Evolutionary conservation across 129 eudicot genomes (phyloP), one percentile per base, ranked within the genome.

Genomic region (Chrysanthemum makinoi): DNA sequence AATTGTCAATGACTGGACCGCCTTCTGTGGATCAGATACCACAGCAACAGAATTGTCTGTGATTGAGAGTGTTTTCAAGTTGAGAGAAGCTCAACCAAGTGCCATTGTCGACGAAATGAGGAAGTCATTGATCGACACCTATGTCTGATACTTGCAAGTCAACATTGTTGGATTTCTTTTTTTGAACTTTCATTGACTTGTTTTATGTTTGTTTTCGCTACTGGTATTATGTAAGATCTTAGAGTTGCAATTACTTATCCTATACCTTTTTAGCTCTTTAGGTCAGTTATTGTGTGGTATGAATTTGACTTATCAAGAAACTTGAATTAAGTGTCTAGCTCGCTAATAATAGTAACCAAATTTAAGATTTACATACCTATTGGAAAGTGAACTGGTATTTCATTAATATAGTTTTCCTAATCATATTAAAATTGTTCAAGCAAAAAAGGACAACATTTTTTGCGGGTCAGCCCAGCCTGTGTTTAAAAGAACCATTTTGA

Each of bases 1-100:
- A 68, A 85, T 80, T 0, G 97, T 85, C 30, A 90, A 90, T 28
- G 97, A 90, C 77, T 90, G 97, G 97, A 85, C 95, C 10, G 89
- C 95, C 0, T 90, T 90, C 59, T 87, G 95, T 58, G 97, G 97
- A 1, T 85, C 91, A 0, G 95, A 87, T 80, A 87, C 97, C 1
- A 87, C 97, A 0, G 95, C 94, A 24, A 90, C 96, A 20, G 20
- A 20, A 20, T 20, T 20, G 20, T 20, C 20, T 20, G 20, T 20
- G 20, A 20, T 20, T 20, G 20, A 20, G 20, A 20, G 20, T 20
- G 20, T 20, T 20, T 20, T 20, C 1, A 20, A 20, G 20, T 20
- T 20, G 20, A 20, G 20, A 20, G 20, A 20, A 20, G 20, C 20
- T 20, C 20, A 20, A 20, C 20, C 20, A 20, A 20, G 20, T 20